Evolutionary conservation across 2,329 filamentous ascomycete genomes (phyloP), one percentile per base, ranked within the genome.

Genomic region (Penicillium carneum): DNA sequence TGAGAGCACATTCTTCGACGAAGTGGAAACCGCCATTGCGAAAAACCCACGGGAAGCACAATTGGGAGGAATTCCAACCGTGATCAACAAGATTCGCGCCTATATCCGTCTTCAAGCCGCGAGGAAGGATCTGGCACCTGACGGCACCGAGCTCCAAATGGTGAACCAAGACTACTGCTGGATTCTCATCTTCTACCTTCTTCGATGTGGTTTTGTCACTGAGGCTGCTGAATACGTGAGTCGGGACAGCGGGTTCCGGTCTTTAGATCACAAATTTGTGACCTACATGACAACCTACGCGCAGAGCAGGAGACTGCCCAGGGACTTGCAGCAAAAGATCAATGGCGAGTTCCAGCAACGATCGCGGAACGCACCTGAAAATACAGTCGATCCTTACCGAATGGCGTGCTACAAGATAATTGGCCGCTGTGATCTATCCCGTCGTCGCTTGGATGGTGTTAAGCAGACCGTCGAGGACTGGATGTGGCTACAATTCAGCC

Each of bases 331-430:
- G 71, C 91, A 93, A 68, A 90, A 91, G 65, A 96, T 96, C 78
- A 91, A 90, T 69, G 92, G 90, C 65, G 93, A 97, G 74, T 97
- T 96, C 77, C 90, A 90, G 53, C 91, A 96, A 75, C 89, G 93
- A 47, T 86, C 89, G 29, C 89, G 92, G 66, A 92, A 96, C 71
- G 91, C 91, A 0, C 91, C 92, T 0, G 91, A 95, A 61, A 90
- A 93, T 73, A 91, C 91, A 1, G 88, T 96, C 65, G 95, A 99
- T 75, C 95, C 95, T 29, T 99, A 96, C 81, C 89, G 93, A 56
- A 93, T 97, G 88, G 93, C 94, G 49, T 97, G 95, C 77, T 98
- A 98, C 84, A 98, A 99, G 83, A 89, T 99, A 63, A 90, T 99
- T 69, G 95, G 96, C 47, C 92, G 87, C 51, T 89, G 87, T 72